phyloP scores from a whole-genome alignment of 345 rosid species.

The Durio zibethinus region DNA sequence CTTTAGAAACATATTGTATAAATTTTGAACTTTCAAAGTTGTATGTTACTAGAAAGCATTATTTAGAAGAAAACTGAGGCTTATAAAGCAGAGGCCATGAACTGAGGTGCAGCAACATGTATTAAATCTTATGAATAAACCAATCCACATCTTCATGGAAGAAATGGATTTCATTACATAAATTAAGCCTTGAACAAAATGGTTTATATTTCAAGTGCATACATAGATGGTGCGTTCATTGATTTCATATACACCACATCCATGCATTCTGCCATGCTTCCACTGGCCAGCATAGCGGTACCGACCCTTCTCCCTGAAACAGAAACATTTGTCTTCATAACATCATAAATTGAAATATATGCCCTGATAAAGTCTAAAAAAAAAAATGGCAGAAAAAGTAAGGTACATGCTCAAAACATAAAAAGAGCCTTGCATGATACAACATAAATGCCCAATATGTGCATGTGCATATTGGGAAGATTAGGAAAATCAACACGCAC shows the following conservation, averaged over 20 bases:
- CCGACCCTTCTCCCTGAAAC: constrained; percentile 80
- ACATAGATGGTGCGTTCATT: constrained; percentile 63
- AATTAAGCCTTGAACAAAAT: neutral
- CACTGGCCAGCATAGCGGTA: constrained; percentile 95
- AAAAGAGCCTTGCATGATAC: neutral
- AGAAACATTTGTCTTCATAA: constrained; percentile 21
- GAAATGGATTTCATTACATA: neutral
- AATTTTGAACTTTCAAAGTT: neutral
- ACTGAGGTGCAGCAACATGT: neutral
- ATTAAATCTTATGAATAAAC: neutral
- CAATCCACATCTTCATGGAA: neutral
- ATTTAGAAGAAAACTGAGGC: neutral
- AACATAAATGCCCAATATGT: neutral
- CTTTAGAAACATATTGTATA: neutral
- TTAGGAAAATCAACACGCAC: neutral
- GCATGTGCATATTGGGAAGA: neutral
- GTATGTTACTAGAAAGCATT: neutral
- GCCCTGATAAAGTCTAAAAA: neutral
- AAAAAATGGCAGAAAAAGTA: neutral
- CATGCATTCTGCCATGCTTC: constrained; percentile 97
- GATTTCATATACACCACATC: constrained; percentile 87
- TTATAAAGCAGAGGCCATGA: neutral
- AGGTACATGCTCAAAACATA: neutral
- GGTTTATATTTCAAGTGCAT: constrained; percentile 31
- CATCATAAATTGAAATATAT: neutral